Evolutionary conservation across 495 filamentous ascomycete species (phyloP).

Genomic region (Venustampulla echinocandica): DNA sequence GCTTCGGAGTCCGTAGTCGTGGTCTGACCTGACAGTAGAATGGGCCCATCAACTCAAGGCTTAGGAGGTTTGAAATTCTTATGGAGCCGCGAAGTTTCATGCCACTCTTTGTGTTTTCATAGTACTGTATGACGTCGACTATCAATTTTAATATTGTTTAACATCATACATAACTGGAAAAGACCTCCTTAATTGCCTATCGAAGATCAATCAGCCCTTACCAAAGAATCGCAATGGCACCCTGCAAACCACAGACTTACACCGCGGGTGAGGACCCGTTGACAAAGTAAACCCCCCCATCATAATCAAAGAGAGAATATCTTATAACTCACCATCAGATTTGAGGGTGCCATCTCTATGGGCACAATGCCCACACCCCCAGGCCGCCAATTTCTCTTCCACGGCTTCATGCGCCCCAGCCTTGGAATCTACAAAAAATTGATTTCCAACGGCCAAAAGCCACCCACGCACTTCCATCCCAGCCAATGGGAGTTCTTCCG

Average conservation of each 20-base stretch:
- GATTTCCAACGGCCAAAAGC: conserved; percentile 21
- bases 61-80: too few species aligned
- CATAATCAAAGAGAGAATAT: not conserved
- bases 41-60: too few species aligned
- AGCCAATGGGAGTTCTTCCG: conserved; percentile 37
- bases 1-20: too few species aligned
- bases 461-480: conserved; percentile 39
- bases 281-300: not conserved
- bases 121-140: too few species aligned
- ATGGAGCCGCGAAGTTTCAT: too few species aligned
- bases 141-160: too few species aligned
- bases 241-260: not conserved
- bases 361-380: not conserved
- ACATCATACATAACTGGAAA: not conserved
- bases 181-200: not conserved
- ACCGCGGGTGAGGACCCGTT: not conserved
- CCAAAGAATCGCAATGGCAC: not conserved
- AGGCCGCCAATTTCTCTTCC: not conserved
- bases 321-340: not conserved
- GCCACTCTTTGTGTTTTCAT: too few species aligned
- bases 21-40: too few species aligned
- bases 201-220: too few species aligned
- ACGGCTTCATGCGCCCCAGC: not conserved
- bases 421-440: not conserved
- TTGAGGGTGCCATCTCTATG: not conserved